Evolutionary conservation across 1,284 basidiomycete species (phyloP).

Genomic region (Pulveroboletus sp.): DNA sequence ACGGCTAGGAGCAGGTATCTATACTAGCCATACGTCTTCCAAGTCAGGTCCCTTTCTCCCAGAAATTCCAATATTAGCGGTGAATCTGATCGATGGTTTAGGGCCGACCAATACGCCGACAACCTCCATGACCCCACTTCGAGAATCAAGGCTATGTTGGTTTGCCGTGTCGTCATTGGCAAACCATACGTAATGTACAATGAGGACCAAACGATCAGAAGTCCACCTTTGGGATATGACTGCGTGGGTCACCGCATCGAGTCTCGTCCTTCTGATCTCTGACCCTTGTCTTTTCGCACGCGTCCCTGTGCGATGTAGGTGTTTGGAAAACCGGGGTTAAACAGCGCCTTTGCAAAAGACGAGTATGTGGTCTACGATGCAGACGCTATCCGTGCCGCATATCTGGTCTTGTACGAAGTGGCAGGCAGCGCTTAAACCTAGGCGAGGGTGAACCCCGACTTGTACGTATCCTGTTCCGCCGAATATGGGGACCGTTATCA

Average conservation of each 20-base stretch:
- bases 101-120: constrained; percentile 22
- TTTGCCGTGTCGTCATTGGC: constrained; percentile 31
- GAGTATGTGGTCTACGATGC: constrained; percentile 31
- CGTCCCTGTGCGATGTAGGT: constrained; percentile 13
- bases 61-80: background rate
- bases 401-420: constrained; percentile 27
- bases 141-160: constrained; percentile 24
- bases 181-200: background rate
- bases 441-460: background rate
- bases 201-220: constrained; percentile 17
- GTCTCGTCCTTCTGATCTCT: background rate
- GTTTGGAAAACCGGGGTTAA: constrained; percentile 12
- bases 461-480: background rate
- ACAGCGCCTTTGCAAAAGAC: constrained; percentile 21
- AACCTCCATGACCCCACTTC: constrained; percentile 17
- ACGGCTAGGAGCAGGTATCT: constrained; percentile 31
- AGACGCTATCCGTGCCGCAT: constrained; percentile 30
- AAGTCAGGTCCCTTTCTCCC: constrained; percentile 16
- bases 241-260: constrained; percentile 16
- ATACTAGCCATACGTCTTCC: constrained; percentile 26
- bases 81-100: constrained; percentile 6
- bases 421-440: background rate
- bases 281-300: too few relatives aligned
- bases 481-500: background rate
- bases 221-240: constrained; percentile 23